Evolutionary conservation across 768 basidiomycete species (phyloP).

Genomic region (Serpula lacrymans): DNA sequence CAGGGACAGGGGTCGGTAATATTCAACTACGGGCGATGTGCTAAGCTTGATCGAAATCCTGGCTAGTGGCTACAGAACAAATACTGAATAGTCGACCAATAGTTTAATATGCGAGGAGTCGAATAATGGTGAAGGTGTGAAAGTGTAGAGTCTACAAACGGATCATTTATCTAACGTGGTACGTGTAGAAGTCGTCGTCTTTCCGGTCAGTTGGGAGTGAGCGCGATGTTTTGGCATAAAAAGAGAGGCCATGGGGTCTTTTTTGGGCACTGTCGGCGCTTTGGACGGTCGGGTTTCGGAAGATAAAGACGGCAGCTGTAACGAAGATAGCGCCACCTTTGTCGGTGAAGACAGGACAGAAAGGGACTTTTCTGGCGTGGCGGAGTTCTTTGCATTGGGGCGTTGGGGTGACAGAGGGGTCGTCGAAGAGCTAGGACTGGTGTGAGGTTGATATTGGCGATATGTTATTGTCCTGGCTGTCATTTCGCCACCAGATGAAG

Average conservation of each 20-base stretch:
- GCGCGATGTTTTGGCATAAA: slow-evolving; percentile 79
- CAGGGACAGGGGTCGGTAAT: no score
- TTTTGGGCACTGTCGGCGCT: slow-evolving; percentile 43
- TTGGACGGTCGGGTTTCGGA: slow-evolving; percentile 33
- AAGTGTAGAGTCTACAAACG: no score
- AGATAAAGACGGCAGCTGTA: slow-evolving; percentile 14
- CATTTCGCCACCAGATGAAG: slow-evolving; percentile 36
- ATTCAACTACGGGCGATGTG: no score
- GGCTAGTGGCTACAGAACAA: not conserved
- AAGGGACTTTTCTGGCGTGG: slow-evolving; percentile 6
- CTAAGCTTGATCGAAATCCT: no score
- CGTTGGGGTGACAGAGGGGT: no score
- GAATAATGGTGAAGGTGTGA: slow-evolving; percentile 24
- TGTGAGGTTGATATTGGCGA: no score
- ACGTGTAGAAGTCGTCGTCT: slow-evolving; percentile 18
- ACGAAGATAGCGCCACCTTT: slow-evolving; percentile 9
- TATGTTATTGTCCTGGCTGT: slow-evolving; percentile 49
- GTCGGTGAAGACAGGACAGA: slow-evolving; percentile 22
- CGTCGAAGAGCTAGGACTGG: slow-evolving; percentile 20
- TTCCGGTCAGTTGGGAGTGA: slow-evolving; percentile 49
- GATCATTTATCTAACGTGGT: slow-evolving; percentile 18
- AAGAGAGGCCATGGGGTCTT: slow-evolving; percentile 55
- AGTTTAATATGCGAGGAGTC: not conserved
- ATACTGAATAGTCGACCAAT: not conserved
- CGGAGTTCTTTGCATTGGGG: slow-evolving; percentile 1